Percentiles rank a stretch among this genome's conserved stretches.
These are phyloP conservation scores for Coleophoma eucalyptorum DNA, from an alignment of 2,329 filamentous ascomycete genomes.

Conservation along the genomic window DNA sequence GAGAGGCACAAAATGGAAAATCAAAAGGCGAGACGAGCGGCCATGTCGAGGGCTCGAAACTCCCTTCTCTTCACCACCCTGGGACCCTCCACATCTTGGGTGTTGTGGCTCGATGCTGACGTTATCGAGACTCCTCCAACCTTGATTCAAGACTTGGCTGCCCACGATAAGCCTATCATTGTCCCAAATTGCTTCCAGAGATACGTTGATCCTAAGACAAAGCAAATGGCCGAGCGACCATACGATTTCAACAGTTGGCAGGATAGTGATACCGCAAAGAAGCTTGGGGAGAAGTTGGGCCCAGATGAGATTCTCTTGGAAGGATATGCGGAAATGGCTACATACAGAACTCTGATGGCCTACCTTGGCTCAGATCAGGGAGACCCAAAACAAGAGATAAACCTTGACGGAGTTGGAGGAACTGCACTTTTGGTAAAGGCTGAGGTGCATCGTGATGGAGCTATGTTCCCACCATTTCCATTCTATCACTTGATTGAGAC, in stretches of 20 bases:
- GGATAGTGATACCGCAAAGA: conserved; percentile 76
- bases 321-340: conserved; percentile 89
- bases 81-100: conserved; percentile 88
- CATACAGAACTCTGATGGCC: conserved; percentile 88
- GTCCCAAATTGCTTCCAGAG: conserved; percentile 95
- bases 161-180: conserved; percentile 84
- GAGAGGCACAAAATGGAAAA: conserved; percentile 90
- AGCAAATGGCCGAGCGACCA: conserved; percentile 69
- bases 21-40: conserved; percentile 79
- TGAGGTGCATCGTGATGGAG: conserved; percentile 92
- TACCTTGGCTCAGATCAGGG: conserved; percentile 62
- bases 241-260: conserved; percentile 99
- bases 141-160: conserved; percentile 87
- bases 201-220: conserved; percentile 66
- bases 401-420: conserved; percentile 89
- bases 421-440: conserved; percentile 92
- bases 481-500: conserved; percentile 98
- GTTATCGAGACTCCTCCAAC: conserved; percentile 82
- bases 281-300: conserved; percentile 75
- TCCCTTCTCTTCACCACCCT: conserved; percentile 93
- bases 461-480: conserved; percentile 96
- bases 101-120: conserved; percentile 92
- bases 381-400: conserved; percentile 59
- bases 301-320: conserved; percentile 91
- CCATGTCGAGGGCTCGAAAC: conserved; percentile 93